Evolutionary conservation across 1,284 basidiomycete genomes (phyloP), one percentile per base, ranked within the genome.

Genomic region (Mrakiaceae sp.): DNA sequence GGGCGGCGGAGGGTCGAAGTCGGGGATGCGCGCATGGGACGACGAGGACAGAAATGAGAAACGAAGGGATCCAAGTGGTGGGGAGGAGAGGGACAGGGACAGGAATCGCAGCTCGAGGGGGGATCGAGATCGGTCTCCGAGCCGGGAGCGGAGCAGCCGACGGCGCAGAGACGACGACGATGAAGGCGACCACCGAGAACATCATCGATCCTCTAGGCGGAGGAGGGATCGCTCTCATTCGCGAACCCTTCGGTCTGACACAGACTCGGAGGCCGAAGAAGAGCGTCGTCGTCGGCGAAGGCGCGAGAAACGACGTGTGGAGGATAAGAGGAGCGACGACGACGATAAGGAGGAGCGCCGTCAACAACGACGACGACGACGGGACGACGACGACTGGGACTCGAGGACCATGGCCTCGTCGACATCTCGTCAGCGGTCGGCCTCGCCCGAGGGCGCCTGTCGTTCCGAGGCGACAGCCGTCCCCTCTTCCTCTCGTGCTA

Each of bases 61-160:
- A 11, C 58, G 58, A n/a, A 40, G 49, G 60, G 48, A 42, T 14
- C n/a, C 53, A 39, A 66, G 14, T 51, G 63, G 47, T 55, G 57
- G 54, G 54, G 49, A 52, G 56, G 61, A 60, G 63, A 67, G 47
- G 68, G 68, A 68, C 14, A 56, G 64, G 52, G 62, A 58, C 4
- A 58, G 59, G 60, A 64, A 62, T 44, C 54, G 66, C 11, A 57
- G 58, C 11, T 58, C 67, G 14, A 52, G 80, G 46, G 63, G 70
- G 73, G 63, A 72, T 27, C 27, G 27, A 27, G 27, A 27, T 27
- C 27, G 27, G 27, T 27, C 27, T 27, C 27, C 27, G 27, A 27
- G 27, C 27, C 27, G 27, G 52, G 48, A 58, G 16, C 52, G 51
- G 61, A 63, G 14, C 8, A 12, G 16, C n/a, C 51, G 16, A 5